Evolutionary conservation across 495 filamentous ascomycete species (phyloP).

Genomic region (Annulohypoxylon stygium): DNA sequence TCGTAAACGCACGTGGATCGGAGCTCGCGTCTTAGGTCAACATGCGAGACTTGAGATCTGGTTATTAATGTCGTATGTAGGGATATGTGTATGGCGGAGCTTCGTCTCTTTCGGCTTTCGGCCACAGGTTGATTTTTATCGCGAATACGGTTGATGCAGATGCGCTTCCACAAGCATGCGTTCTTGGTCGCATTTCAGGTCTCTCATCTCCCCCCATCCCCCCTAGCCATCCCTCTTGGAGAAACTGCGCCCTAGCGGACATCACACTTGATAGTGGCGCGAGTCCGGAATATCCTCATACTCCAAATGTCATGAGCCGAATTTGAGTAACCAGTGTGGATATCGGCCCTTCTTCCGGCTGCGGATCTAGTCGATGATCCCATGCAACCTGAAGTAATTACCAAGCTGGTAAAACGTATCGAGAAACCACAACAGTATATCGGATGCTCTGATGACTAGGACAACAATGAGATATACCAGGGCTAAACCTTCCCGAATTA

Average conservation of each 20-base stretch:
- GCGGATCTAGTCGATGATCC: too few relatives aligned
- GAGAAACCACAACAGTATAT: too few relatives aligned
- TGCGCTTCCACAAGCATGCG: not conserved
- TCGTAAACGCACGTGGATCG: constrained; percentile 9
- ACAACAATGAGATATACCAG: too few relatives aligned
- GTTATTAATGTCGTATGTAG: not conserved
- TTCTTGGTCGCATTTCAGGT: not conserved
- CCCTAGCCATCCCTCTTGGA: not conserved
- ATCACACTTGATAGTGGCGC: not conserved
- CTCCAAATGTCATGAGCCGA: too few relatives aligned
- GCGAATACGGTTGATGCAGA: not conserved
- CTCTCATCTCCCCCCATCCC: not conserved
- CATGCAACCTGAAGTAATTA: too few relatives aligned
- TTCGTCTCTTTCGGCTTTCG: constrained; percentile 13
- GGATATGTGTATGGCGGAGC: not conserved
- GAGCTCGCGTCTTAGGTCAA: constrained; percentile 12
- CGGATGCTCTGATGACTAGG: too few relatives aligned
- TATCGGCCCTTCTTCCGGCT: too few relatives aligned
- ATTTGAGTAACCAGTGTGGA: too few relatives aligned
- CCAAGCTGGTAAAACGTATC: too few relatives aligned
- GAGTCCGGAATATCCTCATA: not conserved
- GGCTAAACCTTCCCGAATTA: too few relatives aligned
- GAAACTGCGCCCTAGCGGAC: not conserved
- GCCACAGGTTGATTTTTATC: not conserved
- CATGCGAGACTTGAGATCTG: not conserved